A percentile compares a stretch with the other conserved stretches of the same genome.
Conservation (phyloP, 768 basidiomycete genomes). For the Tephrocybe rancida region DNA sequence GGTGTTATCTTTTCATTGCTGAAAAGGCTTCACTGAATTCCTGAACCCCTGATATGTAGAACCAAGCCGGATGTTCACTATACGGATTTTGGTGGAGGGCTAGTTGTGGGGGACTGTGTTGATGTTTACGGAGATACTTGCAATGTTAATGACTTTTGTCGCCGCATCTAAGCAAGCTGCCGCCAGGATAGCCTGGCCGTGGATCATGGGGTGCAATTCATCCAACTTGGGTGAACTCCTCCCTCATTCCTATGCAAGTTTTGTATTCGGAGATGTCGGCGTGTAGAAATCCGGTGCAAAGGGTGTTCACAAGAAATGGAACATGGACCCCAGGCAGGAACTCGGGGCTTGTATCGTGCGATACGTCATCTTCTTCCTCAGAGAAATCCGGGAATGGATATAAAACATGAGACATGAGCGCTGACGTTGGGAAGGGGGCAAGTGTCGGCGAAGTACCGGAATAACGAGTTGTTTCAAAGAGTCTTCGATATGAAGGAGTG, state of each 20-base stretch:
- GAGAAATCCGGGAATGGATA: slow-evolving; percentile 9
- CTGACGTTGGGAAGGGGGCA: too few relatives aligned
- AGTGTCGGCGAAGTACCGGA: slow-evolving; percentile 3
- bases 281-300: neutral
- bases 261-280: neutral
- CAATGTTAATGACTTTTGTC: neutral
- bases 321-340: neutral
- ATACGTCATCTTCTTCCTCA: neutral
- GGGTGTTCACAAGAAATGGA: neutral
- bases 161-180: slow-evolving; percentile 1
- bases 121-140: too few relatives aligned
- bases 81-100: too few relatives aligned
- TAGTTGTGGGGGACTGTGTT: too few relatives aligned
- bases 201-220: slow-evolving; percentile 10
- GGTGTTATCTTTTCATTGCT: too few relatives aligned
- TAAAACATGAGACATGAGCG: neutral
- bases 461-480: slow-evolving; percentile 7
- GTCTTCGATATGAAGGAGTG: slow-evolving; percentile 4
- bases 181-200: slow-evolving; percentile 8
- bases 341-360: neutral
- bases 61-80: too few relatives aligned
- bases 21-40: too few relatives aligned
- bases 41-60: too few relatives aligned
- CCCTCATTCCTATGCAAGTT: neutral
- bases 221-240: slow-evolving; percentile 9